Conservation (phyloP, 1,139 yeast genomes). For the Suhomyces kunorum region DNA sequence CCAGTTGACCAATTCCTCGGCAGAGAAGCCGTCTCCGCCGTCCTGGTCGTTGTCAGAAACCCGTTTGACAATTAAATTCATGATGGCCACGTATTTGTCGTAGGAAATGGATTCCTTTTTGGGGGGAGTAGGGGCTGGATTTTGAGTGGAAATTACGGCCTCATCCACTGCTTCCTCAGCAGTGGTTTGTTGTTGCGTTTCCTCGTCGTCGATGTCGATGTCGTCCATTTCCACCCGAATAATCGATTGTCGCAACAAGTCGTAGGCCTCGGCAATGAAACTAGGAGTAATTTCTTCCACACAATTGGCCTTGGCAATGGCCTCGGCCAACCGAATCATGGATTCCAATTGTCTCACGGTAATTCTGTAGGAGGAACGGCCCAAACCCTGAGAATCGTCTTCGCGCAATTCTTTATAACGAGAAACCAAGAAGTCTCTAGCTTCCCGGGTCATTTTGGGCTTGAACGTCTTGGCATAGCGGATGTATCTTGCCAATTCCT, state of each 20-base stretch:
- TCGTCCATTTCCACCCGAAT: constrained; percentile 95
- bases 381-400: constrained; percentile 91
- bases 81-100: constrained; percentile 82
- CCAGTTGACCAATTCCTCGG: constrained; percentile 72
- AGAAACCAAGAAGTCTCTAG: constrained; percentile 74
- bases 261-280: constrained; percentile 93
- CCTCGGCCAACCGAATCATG: constrained; percentile 90
- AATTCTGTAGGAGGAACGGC: constrained; percentile 84
- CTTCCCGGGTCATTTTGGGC: constrained; percentile 82
- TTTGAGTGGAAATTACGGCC: constrained; percentile 11
- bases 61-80: constrained; percentile 74
- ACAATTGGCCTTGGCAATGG: constrained; percentile 96
- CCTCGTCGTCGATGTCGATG: constrained; percentile 68
- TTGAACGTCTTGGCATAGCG: constrained; percentile 91
- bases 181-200: constrained; percentile 15
- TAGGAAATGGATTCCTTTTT: constrained; percentile 55
- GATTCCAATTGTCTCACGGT: constrained; percentile 97
- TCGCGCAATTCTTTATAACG: constrained; percentile 85
- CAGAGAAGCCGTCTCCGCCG: constrained; percentile 69
- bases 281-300: constrained; percentile 83
- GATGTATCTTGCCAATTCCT: constrained; percentile 85
- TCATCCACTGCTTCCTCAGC: constrained; percentile 5
- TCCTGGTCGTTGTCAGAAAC: constrained; percentile 58
- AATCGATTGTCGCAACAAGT: constrained; percentile 83
- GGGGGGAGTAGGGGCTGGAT: constrained; percentile 13